Evolutionary conservation across 176 grass and related monocot species (phyloP).

Genomic region (Olyra latifolia): DNA sequence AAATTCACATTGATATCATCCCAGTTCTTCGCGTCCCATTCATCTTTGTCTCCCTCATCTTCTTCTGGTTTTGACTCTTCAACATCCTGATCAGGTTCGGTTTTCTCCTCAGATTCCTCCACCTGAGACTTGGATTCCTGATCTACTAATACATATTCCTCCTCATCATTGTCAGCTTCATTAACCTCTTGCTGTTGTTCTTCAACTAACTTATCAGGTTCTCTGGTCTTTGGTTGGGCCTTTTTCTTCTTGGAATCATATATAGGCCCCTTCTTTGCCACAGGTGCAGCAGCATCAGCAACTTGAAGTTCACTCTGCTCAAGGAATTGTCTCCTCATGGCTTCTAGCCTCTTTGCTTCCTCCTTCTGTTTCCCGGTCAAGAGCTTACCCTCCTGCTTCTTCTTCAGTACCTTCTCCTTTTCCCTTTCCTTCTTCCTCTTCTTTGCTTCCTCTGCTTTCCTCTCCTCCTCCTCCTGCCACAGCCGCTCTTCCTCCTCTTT

Average conservation of each 20-base stretch:
- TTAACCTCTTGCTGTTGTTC: constrained; percentile 49
- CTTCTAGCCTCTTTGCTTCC: constrained; percentile 81
- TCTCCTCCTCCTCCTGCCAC: constrained; percentile 65
- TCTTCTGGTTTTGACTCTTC: constrained; percentile 63
- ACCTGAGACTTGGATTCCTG: constrained; percentile 61
- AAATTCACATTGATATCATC: constrained; percentile 93
- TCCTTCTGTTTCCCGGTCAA: constrained; percentile 91
- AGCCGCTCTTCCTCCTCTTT: constrained; percentile 82
- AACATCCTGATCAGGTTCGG: constrained; percentile 54
- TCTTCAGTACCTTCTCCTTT: constrained; percentile 89
- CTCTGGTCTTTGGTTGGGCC: constrained; percentile 52
- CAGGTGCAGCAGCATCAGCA: constrained; percentile 42
- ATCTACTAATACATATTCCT: constrained; percentile 71
- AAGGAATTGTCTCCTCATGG: constrained; percentile 94
- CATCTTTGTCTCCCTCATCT: constrained; percentile 77
- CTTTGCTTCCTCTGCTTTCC: constrained; percentile 80
- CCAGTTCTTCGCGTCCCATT: constrained; percentile 99
- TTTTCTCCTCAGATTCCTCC: constrained; percentile 59
- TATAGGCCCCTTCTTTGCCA: constrained; percentile 81
- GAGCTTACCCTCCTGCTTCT: constrained; percentile 85
- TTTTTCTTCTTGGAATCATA: constrained; percentile 86
- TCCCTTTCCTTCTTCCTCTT: constrained; percentile 82
- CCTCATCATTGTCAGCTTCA: constrained; percentile 57
- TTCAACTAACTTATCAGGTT: too few species aligned
- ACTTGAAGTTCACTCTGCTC: constrained; percentile 63